Percentiles rank a stretch among this genome's conserved stretches.
Conservation (phyloP, 2,329 filamentous ascomycete species). For the Pseudodiploospora longispora region DNA sequence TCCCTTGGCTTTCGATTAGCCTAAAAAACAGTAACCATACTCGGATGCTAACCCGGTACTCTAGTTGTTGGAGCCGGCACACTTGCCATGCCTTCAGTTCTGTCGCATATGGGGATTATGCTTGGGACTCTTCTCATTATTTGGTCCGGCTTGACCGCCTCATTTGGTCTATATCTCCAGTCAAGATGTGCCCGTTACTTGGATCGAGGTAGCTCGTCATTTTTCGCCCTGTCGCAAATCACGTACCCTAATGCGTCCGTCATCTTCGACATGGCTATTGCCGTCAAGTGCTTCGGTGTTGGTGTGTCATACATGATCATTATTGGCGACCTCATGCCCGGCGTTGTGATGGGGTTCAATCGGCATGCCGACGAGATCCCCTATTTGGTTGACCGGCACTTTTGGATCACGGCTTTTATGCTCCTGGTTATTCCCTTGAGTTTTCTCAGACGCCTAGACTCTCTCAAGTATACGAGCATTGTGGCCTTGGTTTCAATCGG, state of each 20-base stretch:
- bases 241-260: conserved; percentile 96
- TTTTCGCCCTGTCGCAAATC: conserved; percentile 93
- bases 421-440: conserved; percentile 89
- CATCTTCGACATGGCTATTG: conserved; percentile 90
- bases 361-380: conserved; percentile 50
- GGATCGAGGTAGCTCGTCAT: conserved; percentile 79
- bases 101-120: conserved; percentile 91
- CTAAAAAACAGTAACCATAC: not conserved
- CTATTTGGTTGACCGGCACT: conserved; percentile 82
- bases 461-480: conserved; percentile 93
- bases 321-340: conserved; percentile 96
- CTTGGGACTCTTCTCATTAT: conserved; percentile 77
- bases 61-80: conserved; percentile 88
- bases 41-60: conserved; percentile 9
- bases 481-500: conserved; percentile 87
- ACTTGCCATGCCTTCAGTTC: conserved; percentile 87
- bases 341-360: conserved; percentile 76
- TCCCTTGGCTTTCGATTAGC: not conserved
- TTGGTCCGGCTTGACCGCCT: conserved; percentile 83
- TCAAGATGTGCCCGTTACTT: conserved; percentile 88
- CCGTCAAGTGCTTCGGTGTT: conserved; percentile 96
- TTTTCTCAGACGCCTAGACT: conserved; percentile 85
- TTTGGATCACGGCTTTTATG: conserved; percentile 99
- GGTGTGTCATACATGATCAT: conserved; percentile 97
- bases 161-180: conserved; percentile 92